Conservation (phyloP, 192 early-diverging fungal species). For the Coemansia sp. region DNA sequence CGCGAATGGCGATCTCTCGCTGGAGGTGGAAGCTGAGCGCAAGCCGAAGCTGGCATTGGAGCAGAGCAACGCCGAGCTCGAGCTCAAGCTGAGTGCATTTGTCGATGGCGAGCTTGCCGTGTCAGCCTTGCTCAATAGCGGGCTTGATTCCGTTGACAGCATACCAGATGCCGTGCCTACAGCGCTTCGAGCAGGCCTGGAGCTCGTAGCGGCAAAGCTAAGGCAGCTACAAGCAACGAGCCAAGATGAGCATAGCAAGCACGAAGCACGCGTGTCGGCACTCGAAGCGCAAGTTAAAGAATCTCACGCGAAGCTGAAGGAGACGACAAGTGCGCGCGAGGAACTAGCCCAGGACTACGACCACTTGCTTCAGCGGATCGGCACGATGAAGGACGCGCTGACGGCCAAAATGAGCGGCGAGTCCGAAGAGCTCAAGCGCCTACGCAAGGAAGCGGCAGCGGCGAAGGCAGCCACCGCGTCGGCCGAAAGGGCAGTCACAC, state of each 20-base stretch:
- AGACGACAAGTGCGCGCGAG: constrained; percentile 42
- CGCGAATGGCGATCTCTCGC: constrained; percentile 12
- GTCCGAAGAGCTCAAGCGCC: constrained; percentile 59
- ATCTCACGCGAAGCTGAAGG: constrained; percentile 18
- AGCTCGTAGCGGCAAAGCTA: constrained; percentile 9
- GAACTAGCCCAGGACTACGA: constrained; percentile 63
- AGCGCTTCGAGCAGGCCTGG: constrained; percentile 25
- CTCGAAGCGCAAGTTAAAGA: constrained; percentile 33
- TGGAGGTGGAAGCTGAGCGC: constrained; percentile 20
- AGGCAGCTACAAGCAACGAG: background rate
- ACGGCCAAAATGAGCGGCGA: constrained; percentile 85
- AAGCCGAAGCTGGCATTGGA: constrained; percentile 6
- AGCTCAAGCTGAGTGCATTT: constrained; percentile 10
- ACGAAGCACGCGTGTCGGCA: constrained; percentile 4
- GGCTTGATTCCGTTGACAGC: background rate
- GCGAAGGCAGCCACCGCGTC: constrained; percentile 16
- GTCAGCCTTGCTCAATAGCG: constrained; percentile 2
- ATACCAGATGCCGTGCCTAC: constrained; percentile 29
- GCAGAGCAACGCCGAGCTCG: constrained; percentile 10
- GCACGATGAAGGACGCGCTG: constrained; percentile 79
- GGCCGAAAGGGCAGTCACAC: background rate
- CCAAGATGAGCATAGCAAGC: background rate
- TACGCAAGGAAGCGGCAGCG: constrained; percentile 33
- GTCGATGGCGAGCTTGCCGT: constrained; percentile 14
- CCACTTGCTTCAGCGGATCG: constrained; percentile 72